These are phyloP conservation scores for Pseudisothecium myosuroides DNA, from an alignment of 225 moss, liverwort and hornwort species.

Conservation along the genomic window DNA sequence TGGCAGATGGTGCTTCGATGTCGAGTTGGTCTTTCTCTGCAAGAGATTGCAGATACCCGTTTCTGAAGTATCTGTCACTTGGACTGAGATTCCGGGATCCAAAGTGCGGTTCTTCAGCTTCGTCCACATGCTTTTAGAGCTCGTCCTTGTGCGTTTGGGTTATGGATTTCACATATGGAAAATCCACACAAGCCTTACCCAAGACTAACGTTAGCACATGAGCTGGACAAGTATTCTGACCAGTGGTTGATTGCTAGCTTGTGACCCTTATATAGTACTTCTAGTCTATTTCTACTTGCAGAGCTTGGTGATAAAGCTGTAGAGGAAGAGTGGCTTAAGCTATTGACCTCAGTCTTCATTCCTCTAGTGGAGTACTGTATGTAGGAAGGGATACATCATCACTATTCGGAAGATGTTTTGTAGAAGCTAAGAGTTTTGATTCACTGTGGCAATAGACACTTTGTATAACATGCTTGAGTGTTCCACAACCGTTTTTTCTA, in stretches of 20 bases:
- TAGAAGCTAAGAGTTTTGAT: background rate
- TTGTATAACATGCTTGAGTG: background rate
- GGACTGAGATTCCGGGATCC: constrained; percentile 99
- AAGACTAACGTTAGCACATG: background rate
- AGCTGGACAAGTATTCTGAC: background rate
- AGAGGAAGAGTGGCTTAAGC: background rate
- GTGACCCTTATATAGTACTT: background rate
- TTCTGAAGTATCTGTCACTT: constrained; percentile 75
- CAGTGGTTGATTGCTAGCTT: background rate
- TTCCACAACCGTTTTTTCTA: background rate
- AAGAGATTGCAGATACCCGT: constrained; percentile 72
- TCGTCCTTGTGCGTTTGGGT: constrained; percentile 74
- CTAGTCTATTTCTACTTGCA: background rate
- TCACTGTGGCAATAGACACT: background rate
- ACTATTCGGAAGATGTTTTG: background rate
- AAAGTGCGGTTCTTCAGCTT: constrained; percentile 75
- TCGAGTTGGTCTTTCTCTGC: constrained; percentile 82
- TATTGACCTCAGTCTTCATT: background rate
- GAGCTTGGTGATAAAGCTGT: background rate
- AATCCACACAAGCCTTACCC: constrained; percentile 40
- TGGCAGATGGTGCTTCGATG: constrained; percentile 92
- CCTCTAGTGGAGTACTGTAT: background rate
- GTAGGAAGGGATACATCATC: background rate
- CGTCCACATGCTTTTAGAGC: constrained; percentile 94
- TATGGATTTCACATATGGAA: constrained; percentile 95